Conservation (phyloP, 768 basidiomycete species). For the Mycena rebaudengoi region DNA sequence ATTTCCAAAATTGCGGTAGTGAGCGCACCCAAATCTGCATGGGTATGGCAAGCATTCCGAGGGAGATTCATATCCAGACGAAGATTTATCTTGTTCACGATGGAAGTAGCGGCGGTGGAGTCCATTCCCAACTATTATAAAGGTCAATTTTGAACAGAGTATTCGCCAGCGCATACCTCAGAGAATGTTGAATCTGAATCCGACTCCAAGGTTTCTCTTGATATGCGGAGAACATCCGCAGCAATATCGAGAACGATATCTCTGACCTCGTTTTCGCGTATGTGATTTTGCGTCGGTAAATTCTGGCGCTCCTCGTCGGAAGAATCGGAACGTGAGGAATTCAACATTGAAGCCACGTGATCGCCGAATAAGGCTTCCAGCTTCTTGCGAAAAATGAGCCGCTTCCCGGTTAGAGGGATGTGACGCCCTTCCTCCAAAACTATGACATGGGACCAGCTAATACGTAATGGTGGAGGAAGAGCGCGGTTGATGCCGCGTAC, state of each 20-base stretch:
- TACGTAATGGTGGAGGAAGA: conserved; percentile 43
- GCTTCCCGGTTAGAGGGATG: conserved; percentile 43
- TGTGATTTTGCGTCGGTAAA: background rate
- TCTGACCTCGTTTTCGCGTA: conserved; percentile 6
- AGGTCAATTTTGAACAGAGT: background rate
- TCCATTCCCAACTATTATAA: conserved; percentile 48
- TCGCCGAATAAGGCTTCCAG: conserved; percentile 39
- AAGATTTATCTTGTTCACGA: conserved; percentile 40
- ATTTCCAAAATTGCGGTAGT: conserved; percentile 30
- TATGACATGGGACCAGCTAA: conserved; percentile 42
- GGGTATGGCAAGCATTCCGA: conserved; percentile 44
- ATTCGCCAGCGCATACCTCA: conserved; percentile 32
- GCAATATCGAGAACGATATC: conserved; percentile 34
- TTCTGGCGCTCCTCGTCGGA: conserved; percentile 5
- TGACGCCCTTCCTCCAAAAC: conserved; percentile 35
- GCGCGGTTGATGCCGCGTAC: conserved; percentile 39
- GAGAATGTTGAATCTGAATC: conserved; percentile 42
- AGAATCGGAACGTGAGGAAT: background rate
- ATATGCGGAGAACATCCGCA: conserved; percentile 32
- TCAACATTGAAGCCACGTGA: conserved; percentile 29
- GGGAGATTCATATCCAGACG: conserved; percentile 36
- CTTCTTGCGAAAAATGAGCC: conserved; percentile 43
- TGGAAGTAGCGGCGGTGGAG: conserved; percentile 41
- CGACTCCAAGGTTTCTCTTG: conserved; percentile 33
- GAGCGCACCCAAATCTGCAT: conserved; percentile 39